Conservation (phyloP, 352 stramenopile species). For the Phytophthora ohioensis region DNA sequence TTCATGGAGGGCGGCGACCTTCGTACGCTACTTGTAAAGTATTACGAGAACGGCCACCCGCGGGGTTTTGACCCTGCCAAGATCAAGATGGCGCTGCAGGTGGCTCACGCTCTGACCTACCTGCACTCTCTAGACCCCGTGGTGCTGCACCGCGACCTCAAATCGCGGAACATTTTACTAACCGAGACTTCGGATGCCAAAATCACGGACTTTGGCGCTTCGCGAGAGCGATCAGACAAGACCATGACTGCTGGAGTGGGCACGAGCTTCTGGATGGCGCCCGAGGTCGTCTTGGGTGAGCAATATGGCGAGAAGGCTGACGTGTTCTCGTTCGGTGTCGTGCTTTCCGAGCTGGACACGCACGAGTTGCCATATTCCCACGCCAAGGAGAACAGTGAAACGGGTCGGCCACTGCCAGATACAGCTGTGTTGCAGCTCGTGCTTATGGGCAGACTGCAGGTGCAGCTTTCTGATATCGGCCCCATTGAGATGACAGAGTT, state of each 20-base stretch:
- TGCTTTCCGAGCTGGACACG: constrained; percentile 50
- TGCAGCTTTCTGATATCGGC: constrained; percentile 50
- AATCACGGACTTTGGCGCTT: constrained; percentile 55
- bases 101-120: constrained; percentile 56
- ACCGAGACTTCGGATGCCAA: constrained; percentile 42
- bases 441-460: constrained; percentile 48
- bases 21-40: constrained; percentile 39
- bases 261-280: constrained; percentile 52
- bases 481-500: constrained; percentile 51
- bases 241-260: constrained; percentile 50
- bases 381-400: constrained; percentile 40
- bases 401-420: constrained; percentile 38
- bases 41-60: constrained; percentile 15
- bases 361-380: constrained; percentile 46
- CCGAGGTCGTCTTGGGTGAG: constrained; percentile 43
- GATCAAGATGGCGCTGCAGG: constrained; percentile 50
- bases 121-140: constrained; percentile 51
- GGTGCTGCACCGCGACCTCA: constrained; percentile 61
- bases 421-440: constrained; percentile 61
- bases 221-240: constrained; percentile 22
- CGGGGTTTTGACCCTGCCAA: constrained; percentile 43
- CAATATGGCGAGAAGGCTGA: constrained; percentile 44
- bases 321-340: constrained; percentile 46
- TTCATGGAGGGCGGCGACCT: constrained; percentile 61
- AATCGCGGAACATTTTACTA: constrained; percentile 78